These are phyloP conservation scores for Termitomyces sp. DNA, from an alignment of 768 basidiomycete species.

Conservation along the genomic window DNA sequence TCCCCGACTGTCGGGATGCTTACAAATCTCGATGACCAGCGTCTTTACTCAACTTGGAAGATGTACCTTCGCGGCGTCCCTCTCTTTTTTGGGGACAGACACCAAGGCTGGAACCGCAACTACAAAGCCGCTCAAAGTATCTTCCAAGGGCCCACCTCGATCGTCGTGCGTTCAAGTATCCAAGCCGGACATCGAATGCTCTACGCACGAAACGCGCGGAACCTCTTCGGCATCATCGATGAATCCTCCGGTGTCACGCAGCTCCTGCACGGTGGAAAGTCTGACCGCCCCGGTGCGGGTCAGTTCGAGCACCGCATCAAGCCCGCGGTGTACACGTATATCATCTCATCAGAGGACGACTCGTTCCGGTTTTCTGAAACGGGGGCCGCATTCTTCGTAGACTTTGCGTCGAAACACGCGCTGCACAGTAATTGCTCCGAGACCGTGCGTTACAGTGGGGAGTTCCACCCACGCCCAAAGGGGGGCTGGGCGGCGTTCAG, in stretches of 20 bases:
- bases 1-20: conserved; percentile 66
- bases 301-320: conserved; percentile 48
- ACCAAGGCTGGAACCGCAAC: conserved; percentile 62
- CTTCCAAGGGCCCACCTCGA: conserved; percentile 55
- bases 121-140: conserved; percentile 72
- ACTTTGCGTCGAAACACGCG: conserved; percentile 84
- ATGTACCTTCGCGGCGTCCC: conserved; percentile 57
- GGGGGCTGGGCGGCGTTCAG: conserved; percentile 65
- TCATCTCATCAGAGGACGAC: conserved; percentile 71
- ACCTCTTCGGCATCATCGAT: conserved; percentile 57
- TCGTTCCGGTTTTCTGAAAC: conserved; percentile 83
- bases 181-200: conserved; percentile 70
- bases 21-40: conserved; percentile 53
- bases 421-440: conserved; percentile 71
- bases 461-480: conserved; percentile 71
- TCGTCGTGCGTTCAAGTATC: conserved; percentile 64
- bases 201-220: conserved; percentile 61
- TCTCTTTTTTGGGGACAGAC: conserved; percentile 50
- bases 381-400: conserved; percentile 81
- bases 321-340: conserved; percentile 82
- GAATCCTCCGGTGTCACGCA: conserved; percentile 38
- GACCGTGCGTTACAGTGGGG: conserved; percentile 67
- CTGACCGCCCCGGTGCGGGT: conserved; percentile 6
- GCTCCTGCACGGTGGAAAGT: conserved; percentile 46
- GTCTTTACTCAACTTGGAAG: conserved; percentile 80